These are phyloP conservation scores for Apophysomyces trapeziformis DNA, from an alignment of 371 early-diverging fungal genomes.

Conservation along the genomic window DNA sequence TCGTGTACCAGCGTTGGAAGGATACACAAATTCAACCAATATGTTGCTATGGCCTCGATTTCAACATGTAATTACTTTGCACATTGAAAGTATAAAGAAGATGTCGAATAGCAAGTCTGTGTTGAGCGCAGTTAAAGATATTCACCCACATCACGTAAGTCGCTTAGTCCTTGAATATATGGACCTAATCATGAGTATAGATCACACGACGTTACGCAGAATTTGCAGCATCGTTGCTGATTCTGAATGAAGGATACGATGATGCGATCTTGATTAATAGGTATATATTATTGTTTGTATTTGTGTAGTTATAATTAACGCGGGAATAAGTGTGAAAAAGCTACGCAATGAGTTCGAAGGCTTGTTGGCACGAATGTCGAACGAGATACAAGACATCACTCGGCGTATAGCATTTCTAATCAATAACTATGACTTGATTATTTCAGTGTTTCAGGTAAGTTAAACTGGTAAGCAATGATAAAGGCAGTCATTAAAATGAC, in stretches of 20 bases:
- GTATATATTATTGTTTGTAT: slow-evolving; percentile 35
- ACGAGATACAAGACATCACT: slow-evolving; percentile 69
- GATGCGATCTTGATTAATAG: slow-evolving; percentile 80
- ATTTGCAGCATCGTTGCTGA: slow-evolving; percentile 85
- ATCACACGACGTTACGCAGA: slow-evolving; percentile 84
- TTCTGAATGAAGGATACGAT: slow-evolving; percentile 84
- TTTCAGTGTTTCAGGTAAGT: slow-evolving; percentile 68
- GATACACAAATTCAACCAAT: slow-evolving; percentile 83
- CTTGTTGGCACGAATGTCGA: slow-evolving; percentile 71
- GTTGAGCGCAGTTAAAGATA: slow-evolving; percentile 63
- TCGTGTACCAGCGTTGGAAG: slow-evolving; percentile 78
- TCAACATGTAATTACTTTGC: slow-evolving; percentile 84
- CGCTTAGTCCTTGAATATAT: no score
- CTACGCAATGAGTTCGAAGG: slow-evolving; percentile 80
- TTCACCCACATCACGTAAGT: slow-evolving; percentile 84
- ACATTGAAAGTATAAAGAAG: slow-evolving; percentile 83
- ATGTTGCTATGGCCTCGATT: slow-evolving; percentile 95
- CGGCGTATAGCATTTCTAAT: slow-evolving; percentile 81
- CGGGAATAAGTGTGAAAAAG: slow-evolving; percentile 62
- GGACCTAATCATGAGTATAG: slow-evolving; percentile 15
- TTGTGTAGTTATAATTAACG: not conserved
- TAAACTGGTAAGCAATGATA: not conserved
- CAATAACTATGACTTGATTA: slow-evolving; percentile 89
- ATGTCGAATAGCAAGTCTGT: slow-evolving; percentile 64
- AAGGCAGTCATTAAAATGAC: not conserved